Conservation (phyloP, 345 rosid species). For the Raphanus sativus region DNA sequence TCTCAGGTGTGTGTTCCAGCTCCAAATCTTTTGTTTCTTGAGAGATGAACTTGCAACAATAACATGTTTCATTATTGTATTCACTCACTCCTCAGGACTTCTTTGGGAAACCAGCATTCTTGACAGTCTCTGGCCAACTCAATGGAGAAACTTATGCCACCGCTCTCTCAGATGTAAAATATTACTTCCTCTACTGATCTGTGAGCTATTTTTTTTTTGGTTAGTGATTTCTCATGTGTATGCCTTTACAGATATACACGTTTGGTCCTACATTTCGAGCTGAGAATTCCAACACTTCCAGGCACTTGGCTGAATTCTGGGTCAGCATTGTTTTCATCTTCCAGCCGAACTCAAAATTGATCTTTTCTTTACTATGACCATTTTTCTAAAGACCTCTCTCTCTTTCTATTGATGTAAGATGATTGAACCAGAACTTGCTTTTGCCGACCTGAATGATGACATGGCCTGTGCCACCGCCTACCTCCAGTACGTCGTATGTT, state of each 20-base stretch:
- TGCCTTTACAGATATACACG: conserved; percentile 68
- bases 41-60: not conserved
- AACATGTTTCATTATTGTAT: not conserved
- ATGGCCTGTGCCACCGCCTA: conserved; percentile 99
- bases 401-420: conserved; percentile 49
- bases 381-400: conserved; percentile 18
- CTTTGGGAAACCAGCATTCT: conserved; percentile 95
- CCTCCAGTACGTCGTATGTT: conserved; percentile 99
- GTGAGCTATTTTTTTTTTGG: conserved; percentile 11
- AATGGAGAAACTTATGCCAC: conserved; percentile 97
- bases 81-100: conserved; percentile 59
- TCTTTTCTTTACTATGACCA: conserved; percentile 3
- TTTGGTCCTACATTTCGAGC: conserved; percentile 99
- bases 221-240: not conserved
- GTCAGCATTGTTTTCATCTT: conserved; percentile 42
- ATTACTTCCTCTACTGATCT: conserved; percentile 15
- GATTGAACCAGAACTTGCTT: conserved; percentile 99
- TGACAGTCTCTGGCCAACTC: conserved; percentile 97
- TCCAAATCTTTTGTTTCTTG: conserved; percentile 4
- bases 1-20: conserved; percentile 62
- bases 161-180: conserved; percentile 87
- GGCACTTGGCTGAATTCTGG: conserved; percentile 99
- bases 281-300: conserved; percentile 90
- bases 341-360: conserved; percentile 4
- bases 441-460: conserved; percentile 94